A percentile compares a stretch with the other conserved stretches of the same genome.
Conservation (phyloP, 495 filamentous ascomycete genomes). For the Penicillium lagena region DNA sequence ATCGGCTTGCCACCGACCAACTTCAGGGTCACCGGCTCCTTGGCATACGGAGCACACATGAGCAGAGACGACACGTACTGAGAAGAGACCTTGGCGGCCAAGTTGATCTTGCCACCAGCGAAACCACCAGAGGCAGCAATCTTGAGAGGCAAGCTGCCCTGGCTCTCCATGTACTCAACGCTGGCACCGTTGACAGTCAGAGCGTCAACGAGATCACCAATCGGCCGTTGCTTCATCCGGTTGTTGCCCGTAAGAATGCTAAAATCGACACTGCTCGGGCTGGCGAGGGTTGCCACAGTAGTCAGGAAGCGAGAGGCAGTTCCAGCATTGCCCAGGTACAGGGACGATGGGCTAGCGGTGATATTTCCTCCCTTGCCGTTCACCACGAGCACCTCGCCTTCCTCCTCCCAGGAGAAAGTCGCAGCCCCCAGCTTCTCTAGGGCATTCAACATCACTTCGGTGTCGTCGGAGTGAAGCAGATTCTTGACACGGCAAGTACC, state of each 20-base stretch:
- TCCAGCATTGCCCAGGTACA: conserved; percentile 95
- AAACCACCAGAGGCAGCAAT: conserved; percentile 81
- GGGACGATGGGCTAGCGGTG: conserved; percentile 61
- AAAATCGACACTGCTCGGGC: conserved; percentile 51
- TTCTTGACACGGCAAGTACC: conserved; percentile 86
- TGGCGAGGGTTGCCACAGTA: conserved; percentile 80
- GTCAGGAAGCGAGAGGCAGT: conserved; percentile 95
- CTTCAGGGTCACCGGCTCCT: conserved; percentile 82
- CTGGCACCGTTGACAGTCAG: conserved; percentile 75
- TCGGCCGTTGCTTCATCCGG: conserved; percentile 93
- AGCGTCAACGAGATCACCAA: conserved; percentile 89
- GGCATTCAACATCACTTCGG: conserved; percentile 92
- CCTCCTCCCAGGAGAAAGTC: conserved; percentile 90
- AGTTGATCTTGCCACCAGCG: conserved; percentile 82
- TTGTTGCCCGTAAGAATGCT: conserved; percentile 89
- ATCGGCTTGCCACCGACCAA: conserved; percentile 93
- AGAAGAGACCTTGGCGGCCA: conserved; percentile 90
- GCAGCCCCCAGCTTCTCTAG: conserved; percentile 78
- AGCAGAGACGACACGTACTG: conserved; percentile 96
- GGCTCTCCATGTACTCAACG: conserved; percentile 75
- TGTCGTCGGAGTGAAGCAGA: conserved; percentile 93
- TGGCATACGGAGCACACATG: conserved; percentile 96
- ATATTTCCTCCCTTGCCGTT: conserved; percentile 84
- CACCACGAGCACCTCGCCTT: conserved; percentile 83
- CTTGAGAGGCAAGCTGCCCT: conserved; percentile 72